phyloP scores from a whole-genome alignment of 176 grass and related monocot genomes.

The Bonia amplexicaulis region DNA sequence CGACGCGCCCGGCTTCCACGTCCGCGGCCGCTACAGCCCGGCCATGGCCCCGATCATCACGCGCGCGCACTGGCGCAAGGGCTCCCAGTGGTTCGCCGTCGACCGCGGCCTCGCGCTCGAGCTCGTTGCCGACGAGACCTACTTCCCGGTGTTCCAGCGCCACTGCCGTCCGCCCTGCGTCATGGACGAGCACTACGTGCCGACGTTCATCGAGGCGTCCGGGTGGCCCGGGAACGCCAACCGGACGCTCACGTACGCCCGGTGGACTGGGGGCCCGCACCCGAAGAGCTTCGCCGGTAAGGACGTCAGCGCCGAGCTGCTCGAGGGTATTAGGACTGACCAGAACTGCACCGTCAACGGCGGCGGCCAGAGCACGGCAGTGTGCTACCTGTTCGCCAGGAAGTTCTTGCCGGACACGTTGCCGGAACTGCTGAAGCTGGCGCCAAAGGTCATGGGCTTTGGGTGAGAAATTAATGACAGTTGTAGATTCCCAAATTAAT shows the following conservation, averaged over 20 bases:
- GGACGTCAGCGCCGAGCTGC: constrained; percentile 19
- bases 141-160: constrained; percentile 35
- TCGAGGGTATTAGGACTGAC: constrained; percentile 17
- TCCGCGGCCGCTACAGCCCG: constrained; percentile 32
- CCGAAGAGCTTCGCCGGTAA: neutral
- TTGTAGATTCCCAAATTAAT: no score
- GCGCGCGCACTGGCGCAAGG: constrained; percentile 47
- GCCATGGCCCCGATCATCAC: neutral
- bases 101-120: constrained; percentile 20
- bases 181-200: constrained; percentile 47
- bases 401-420: constrained; percentile 55
- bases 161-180: constrained; percentile 35
- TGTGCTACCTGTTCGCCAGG: constrained; percentile 48
- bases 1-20: neutral
- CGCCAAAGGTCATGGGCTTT: constrained; percentile 32
- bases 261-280: neutral
- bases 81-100: constrained; percentile 47
- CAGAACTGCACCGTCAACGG: constrained; percentile 35
- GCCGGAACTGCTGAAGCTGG: constrained; percentile 25
- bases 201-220: constrained; percentile 3
- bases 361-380: neutral
- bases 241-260: constrained; percentile 38
- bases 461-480: neutral
- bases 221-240: constrained; percentile 26
- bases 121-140: constrained; percentile 28